phyloP scores from a whole-genome alignment of 352 stramenopile genomes.

The Globisporangium megalacanthum region DNA sequence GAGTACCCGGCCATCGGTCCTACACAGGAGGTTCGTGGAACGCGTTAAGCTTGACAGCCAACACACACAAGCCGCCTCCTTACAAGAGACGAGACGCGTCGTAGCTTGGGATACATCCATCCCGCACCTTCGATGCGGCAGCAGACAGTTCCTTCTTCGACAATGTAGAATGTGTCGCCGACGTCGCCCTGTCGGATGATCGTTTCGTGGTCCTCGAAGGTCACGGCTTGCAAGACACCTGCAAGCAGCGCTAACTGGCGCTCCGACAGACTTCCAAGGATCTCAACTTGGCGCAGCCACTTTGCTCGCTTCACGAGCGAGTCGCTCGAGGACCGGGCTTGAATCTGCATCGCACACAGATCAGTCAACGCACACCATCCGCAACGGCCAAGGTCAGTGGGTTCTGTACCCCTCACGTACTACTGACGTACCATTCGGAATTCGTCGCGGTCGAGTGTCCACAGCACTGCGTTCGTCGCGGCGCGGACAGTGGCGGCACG shows the following conservation, averaged over 20 bases:
- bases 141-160: conserved; percentile 61
- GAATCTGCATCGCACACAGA: conserved; percentile 25
- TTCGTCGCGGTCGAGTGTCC: conserved; percentile 86
- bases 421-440: conserved; percentile 54
- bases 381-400: neutral
- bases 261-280: conserved; percentile 58
- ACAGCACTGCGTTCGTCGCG: conserved; percentile 82
- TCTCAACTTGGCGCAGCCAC: conserved; percentile 69
- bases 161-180: conserved; percentile 79
- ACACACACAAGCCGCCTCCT: no score
- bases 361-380: neutral
- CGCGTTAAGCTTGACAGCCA: neutral
- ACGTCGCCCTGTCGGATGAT: conserved; percentile 84
- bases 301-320: conserved; percentile 68
- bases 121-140: conserved; percentile 46
- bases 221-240: conserved; percentile 53
- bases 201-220: conserved; percentile 60
- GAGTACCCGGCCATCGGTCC: conserved; percentile 2
- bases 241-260: conserved; percentile 62
- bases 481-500: conserved; percentile 89
- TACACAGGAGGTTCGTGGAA: neutral
- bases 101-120: neutral
- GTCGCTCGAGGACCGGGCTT: conserved; percentile 69
- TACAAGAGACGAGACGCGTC: neutral
- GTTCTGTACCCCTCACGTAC: neutral